A percentile compares a stretch with the other conserved stretches of the same genome.
These are phyloP conservation scores for Hamigera avellanea DNA, from an alignment of 495 filamentous ascomycete genomes.

Conservation along the genomic window DNA sequence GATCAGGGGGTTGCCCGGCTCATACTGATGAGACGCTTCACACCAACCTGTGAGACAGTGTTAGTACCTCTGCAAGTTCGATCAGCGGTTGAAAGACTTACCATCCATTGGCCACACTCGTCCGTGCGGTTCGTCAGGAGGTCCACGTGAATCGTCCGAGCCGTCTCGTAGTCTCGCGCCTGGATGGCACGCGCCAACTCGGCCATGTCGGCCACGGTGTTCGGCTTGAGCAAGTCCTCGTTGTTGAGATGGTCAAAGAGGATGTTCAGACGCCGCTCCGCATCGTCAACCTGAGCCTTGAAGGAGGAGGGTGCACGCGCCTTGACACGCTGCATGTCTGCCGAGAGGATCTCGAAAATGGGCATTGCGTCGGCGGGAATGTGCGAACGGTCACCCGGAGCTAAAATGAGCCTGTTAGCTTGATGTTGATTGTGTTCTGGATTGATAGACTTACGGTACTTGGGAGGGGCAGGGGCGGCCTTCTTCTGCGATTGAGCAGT, in stretches of 20 bases:
- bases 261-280: constrained; percentile 79
- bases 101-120: constrained; percentile 94
- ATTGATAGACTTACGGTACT: constrained; percentile 48
- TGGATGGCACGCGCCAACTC: constrained; percentile 58
- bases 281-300: constrained; percentile 78
- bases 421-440: background rate
- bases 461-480: constrained; percentile 39
- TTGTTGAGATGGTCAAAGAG: constrained; percentile 97
- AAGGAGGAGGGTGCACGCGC: constrained; percentile 68
- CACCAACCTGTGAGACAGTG: constrained; percentile 51
- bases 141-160: constrained; percentile 63
- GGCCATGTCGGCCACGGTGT: constrained; percentile 62
- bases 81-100: constrained; percentile 32
- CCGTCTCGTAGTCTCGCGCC: constrained; percentile 62
- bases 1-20: constrained; percentile 59
- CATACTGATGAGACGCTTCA: constrained; percentile 88
- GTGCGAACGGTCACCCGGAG: constrained; percentile 78
- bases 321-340: constrained; percentile 82
- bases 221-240: constrained; percentile 71
- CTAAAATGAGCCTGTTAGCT: constrained; percentile 24
- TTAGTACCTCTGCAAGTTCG: background rate
- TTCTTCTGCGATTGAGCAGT: constrained; percentile 39
- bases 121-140: constrained; percentile 72
- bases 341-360: constrained; percentile 68
- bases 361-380: constrained; percentile 66